Evolutionary conservation across 2,329 filamentous ascomycete species (phyloP).

Genomic region (Sodiomyces alkalinus): DNA sequence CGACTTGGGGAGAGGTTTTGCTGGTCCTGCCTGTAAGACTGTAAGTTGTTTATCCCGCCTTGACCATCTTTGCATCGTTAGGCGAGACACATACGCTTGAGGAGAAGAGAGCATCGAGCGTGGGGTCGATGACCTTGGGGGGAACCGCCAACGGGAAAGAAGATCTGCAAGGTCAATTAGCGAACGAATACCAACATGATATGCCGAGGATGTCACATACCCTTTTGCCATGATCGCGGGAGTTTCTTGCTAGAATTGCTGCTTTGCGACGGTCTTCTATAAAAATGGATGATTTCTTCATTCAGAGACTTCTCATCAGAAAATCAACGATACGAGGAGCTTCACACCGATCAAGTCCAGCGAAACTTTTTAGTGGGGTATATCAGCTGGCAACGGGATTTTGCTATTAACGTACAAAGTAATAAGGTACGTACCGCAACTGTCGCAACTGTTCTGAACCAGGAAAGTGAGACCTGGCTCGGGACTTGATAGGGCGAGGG

Average conservation of each 20-base stretch:
- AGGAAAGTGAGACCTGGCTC: too few relatives aligned
- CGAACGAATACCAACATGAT: background rate
- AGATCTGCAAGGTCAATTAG: constrained; percentile 7
- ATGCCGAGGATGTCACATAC: constrained; percentile 2
- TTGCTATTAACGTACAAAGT: too few relatives aligned
- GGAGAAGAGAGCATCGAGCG: constrained; percentile 54
- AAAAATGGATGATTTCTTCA: too few relatives aligned
- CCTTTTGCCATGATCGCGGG: constrained; percentile 7
- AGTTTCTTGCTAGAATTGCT: background rate
- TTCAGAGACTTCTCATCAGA: background rate
- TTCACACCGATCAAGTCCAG: constrained; percentile 1
- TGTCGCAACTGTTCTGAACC: too few relatives aligned
- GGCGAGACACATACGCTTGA: constrained; percentile 45
- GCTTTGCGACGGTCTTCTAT: constrained; percentile 1
- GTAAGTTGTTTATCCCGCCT: too few relatives aligned
- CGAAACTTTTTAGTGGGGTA: constrained; percentile 8
- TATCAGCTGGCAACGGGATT: too few relatives aligned
- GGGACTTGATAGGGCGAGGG: too few relatives aligned
- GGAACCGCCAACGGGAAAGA: constrained; percentile 22
- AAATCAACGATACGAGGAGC: background rate
- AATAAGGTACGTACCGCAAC: too few relatives aligned
- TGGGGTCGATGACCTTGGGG: constrained; percentile 48
- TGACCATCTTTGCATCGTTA: constrained; percentile 1
- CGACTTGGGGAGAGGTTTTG: constrained; percentile 26
- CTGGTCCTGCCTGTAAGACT: constrained; percentile 31